Percentiles rank a stretch among this genome's conserved stretches.
phyloP scores from a whole-genome alignment of 2,329 filamentous ascomycete genomes.

The Penicillium sp. region DNA sequence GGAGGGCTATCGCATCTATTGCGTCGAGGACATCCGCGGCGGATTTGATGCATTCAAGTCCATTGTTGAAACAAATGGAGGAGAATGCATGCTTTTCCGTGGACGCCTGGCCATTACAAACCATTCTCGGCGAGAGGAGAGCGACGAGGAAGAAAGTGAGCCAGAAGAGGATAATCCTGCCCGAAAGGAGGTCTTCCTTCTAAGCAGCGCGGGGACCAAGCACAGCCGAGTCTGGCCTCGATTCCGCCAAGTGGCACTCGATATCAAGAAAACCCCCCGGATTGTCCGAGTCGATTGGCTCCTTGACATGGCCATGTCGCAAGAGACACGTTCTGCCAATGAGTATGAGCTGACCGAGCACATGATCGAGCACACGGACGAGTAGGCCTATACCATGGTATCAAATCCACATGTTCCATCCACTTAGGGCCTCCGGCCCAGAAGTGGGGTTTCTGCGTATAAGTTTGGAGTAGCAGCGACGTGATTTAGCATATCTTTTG shows the following conservation, averaged over 20 bases:
- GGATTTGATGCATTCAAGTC: conserved; percentile 80
- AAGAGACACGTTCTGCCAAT: conserved; percentile 68
- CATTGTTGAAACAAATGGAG: conserved; percentile 87
- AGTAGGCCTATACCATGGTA: conserved; percentile 14
- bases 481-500: conserved; percentile 5
- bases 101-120: conserved; percentile 69
- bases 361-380: conserved; percentile 24
- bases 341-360: conserved; percentile 53
- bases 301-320: conserved; percentile 82
- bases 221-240: conserved; percentile 75
- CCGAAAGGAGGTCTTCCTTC: conserved; percentile 75
- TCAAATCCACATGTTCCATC: not conserved
- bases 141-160: conserved; percentile 38
- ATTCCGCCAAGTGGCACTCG: conserved; percentile 75
- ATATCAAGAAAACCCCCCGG: conserved; percentile 74
- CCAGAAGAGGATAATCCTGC: conserved; percentile 62
- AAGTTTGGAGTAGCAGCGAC: conserved; percentile 5
- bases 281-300: conserved; percentile 89
- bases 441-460: conserved; percentile 5
- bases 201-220: conserved; percentile 65
- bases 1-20: conserved; percentile 75
- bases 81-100: conserved; percentile 73
- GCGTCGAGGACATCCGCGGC: conserved; percentile 74
- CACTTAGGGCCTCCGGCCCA: not conserved
- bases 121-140: conserved; percentile 56